Conservation (phyloP, 441 rosid species). For the Erodium trifolium region DNA sequence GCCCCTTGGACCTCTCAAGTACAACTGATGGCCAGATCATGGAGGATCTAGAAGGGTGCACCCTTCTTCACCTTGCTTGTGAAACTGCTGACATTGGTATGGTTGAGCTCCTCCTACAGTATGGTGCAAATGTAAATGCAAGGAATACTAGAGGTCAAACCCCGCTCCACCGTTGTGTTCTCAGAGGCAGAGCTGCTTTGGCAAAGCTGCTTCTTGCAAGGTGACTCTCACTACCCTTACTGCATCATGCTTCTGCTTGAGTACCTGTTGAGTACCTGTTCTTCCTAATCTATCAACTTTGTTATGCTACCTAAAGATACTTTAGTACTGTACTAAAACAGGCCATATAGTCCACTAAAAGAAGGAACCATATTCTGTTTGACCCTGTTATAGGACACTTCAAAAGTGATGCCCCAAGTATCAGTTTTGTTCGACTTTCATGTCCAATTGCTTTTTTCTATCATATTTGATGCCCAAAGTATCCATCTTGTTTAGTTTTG, state of each 20-base stretch:
- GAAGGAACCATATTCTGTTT: too few species aligned
- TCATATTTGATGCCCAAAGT: too few species aligned
- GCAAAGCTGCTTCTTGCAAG: constrained; percentile 76
- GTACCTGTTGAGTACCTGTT: background rate
- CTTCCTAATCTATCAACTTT: background rate
- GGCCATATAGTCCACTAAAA: background rate
- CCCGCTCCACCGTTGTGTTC: constrained; percentile 65
- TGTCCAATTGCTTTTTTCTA: too few species aligned
- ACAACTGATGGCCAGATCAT: constrained; percentile 31
- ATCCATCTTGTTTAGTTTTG: too few species aligned
- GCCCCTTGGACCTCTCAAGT: constrained; percentile 29
- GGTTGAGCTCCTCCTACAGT: constrained; percentile 83
- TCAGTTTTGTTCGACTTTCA: too few species aligned
- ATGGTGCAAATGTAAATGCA: constrained; percentile 74
- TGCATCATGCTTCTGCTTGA: background rate
- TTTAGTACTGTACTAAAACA: background rate
- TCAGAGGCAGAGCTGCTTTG: constrained; percentile 53
- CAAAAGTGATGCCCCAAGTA: too few species aligned
- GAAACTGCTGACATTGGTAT: constrained; percentile 72
- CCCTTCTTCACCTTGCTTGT: constrained; percentile 92
- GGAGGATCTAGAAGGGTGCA: constrained; percentile 55
- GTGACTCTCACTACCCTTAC: constrained; percentile 29
- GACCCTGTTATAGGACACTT: too few species aligned
- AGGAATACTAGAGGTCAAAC: constrained; percentile 58
- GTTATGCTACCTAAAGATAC: background rate